A percentile compares a stretch with the other conserved stretches of the same genome.
phyloP scores from a whole-genome alignment of 345 rosid species.

The Lepidium africanum region DNA sequence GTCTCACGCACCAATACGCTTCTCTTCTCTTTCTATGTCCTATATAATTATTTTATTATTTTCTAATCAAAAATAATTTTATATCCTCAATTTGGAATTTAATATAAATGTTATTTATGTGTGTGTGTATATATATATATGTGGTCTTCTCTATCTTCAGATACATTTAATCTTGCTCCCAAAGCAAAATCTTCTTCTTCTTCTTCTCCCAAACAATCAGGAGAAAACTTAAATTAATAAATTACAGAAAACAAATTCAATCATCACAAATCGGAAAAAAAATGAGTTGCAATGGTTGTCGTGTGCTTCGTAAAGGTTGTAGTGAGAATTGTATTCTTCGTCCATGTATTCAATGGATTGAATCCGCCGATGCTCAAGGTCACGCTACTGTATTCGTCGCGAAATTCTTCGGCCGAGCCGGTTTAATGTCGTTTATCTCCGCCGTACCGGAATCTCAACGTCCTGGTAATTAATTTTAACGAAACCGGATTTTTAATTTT shows the following conservation, averaged over 20 bases:
- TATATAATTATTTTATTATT: neutral
- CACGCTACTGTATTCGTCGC: conserved; percentile 97
- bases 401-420: conserved; percentile 97
- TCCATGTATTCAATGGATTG: conserved; percentile 91
- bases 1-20: conserved; percentile 16
- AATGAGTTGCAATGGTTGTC: conserved; percentile 99
- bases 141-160: conserved; percentile 1
- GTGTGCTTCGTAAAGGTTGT: conserved; percentile 95
- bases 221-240: neutral
- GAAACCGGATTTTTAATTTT: neutral
- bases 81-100: neutral
- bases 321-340: conserved; percentile 85
- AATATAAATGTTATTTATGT: neutral
- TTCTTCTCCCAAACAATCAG: neutral
- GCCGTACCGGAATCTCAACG: conserved; percentile 87
- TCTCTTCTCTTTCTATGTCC: neutral
- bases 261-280: neutral
- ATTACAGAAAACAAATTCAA: neutral
- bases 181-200: conserved; percentile 23
- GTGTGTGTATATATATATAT: conserved; percentile 10
- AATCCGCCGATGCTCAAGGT: conserved; percentile 83
- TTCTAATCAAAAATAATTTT: too few relatives aligned
- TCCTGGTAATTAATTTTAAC: conserved; percentile 42
- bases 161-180: conserved; percentile 20
- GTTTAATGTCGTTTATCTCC: conserved; percentile 93